A percentile compares a stretch with the other conserved stretches of the same genome.
Evolutionary conservation across 2,329 filamentous ascomycete genomes (phyloP).

Genomic region (Metarhizium brunneum): DNA sequence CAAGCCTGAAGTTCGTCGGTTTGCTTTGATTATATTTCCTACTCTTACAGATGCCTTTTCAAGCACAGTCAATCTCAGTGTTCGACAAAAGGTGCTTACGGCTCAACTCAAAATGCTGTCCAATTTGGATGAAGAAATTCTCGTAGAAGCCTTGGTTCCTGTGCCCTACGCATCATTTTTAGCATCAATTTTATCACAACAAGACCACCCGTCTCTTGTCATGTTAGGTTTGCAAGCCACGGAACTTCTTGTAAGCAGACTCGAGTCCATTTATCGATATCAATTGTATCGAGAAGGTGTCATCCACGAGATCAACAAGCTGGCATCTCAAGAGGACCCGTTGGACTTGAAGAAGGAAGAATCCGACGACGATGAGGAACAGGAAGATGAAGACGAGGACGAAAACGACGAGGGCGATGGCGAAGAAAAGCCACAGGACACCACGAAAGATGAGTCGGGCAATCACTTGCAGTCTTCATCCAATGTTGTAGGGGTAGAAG

Average conservation of each 20-base stretch:
- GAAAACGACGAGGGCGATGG: conserved; percentile 7
- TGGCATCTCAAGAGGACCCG: conserved; percentile 46
- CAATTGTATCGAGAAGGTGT: conserved; percentile 97
- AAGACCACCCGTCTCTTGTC: conserved; percentile 83
- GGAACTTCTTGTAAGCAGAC: conserved; percentile 73
- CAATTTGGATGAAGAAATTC: conserved; percentile 76
- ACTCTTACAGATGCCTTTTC: conserved; percentile 95
- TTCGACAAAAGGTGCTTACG: conserved; percentile 87
- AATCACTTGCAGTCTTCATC: background rate
- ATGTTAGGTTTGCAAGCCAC: conserved; percentile 82
- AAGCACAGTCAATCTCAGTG: conserved; percentile 90
- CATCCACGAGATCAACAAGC: conserved; percentile 77
- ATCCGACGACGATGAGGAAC: conserved; percentile 10
- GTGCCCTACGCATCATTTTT: conserved; percentile 95
- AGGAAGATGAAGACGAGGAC: conserved; percentile 10
- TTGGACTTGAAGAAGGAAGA: conserved; percentile 1
- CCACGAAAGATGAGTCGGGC: conserved; percentile 1
- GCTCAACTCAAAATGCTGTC: conserved; percentile 98
- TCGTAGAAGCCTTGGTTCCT: conserved; percentile 74
- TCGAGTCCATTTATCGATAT: conserved; percentile 84
- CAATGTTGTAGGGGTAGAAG: conserved; percentile 6
- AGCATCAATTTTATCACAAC: conserved; percentile 88
- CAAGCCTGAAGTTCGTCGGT: conserved; percentile 78
- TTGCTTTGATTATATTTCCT: conserved; percentile 85
- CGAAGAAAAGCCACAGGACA: conserved; percentile 16